These are phyloP conservation scores for Flaveria floridana DNA, from an alignment of 140 eudicot species.

Conservation along the genomic window DNA sequence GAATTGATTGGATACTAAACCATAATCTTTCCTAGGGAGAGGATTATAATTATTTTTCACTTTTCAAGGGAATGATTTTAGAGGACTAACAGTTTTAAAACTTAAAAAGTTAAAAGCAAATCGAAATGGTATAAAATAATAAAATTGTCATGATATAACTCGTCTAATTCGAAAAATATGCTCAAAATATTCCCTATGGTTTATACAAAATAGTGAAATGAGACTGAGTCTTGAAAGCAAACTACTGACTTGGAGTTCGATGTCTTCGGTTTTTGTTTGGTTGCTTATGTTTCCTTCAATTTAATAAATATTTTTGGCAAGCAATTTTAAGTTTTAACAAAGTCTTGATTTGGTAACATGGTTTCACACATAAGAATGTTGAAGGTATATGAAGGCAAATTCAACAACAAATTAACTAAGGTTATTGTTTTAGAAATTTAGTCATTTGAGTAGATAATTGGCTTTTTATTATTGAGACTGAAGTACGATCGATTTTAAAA, in stretches of 20 bases:
- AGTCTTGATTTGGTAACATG: conserved; percentile 1
- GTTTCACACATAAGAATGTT: conserved; percentile 17
- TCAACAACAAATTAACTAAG: background rate
- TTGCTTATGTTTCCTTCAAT: background rate
- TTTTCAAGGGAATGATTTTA: too few species aligned
- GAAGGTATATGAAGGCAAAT: conserved; percentile 13
- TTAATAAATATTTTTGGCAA: background rate
- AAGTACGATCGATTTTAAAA: too few species aligned
- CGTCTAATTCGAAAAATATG: background rate
- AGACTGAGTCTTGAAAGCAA: background rate
- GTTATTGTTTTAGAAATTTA: background rate
- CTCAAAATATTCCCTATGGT: background rate
- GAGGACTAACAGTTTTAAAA: too few species aligned
- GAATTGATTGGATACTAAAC: too few species aligned
- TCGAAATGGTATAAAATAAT: too few species aligned
- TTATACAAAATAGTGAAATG: background rate
- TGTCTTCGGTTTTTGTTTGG: conserved; percentile 7
- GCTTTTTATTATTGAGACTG: too few species aligned
- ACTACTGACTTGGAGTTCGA: background rate
- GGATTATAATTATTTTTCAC: too few species aligned
- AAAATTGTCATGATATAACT: background rate
- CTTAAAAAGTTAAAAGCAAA: too few species aligned
- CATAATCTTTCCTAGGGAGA: too few species aligned
- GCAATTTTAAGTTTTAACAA: background rate
- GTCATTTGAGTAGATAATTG: background rate